Evolutionary conservation across 2,329 filamentous ascomycete genomes (phyloP), one percentile per base, ranked within the genome.

Genomic region (Incumbomyces delicatus): DNA sequence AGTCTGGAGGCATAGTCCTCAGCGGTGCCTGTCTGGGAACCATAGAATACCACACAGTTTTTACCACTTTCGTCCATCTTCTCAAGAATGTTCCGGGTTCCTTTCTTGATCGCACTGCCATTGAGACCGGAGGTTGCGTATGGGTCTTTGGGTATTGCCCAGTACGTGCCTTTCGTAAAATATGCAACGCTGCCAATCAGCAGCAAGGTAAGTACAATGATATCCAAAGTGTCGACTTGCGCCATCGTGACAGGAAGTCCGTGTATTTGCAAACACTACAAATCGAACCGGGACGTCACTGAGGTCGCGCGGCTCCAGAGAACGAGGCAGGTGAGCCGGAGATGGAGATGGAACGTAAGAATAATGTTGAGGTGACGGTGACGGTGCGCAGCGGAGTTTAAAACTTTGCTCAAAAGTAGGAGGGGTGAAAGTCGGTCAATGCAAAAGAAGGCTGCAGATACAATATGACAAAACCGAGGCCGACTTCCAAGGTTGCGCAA

Each of bases 11-110:
- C 94, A 63, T 98, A 98, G 67, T 98, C 92, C 71, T 98, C 94
- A 41, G 92, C 92, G 34, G 92, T 98, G 60, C 92, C 92, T 16
- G 92, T 98, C 71, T 98, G 92, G 29, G 92, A 98, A 57, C 92
- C 92, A 65, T 95, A 98, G 74, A 98, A 95, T 60, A 98, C 84
- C 55, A 98, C 83, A 66, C 90, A 95, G 72, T 98, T 96, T 74
- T 96, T 98, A 66, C 82, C 83, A 10, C 80, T 82, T 72, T 96
- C 88, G 17, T 95, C 86, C 81, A 98, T 85, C 72, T 94, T 94
- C 75, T 96, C 86, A 50, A 95, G 64, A 53, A 98, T 89, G 66
- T 95, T 89, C 58, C 92, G 77, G 50, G 89, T 90, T 57, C 83
- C 87, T 8, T 84, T 75, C 70, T 87, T 94, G 54, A 75, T 74